Evolutionary conservation across 768 basidiomycete species (phyloP), one percentile per base, ranked within the genome.

Genomic region (Tulasnella sp.): DNA sequence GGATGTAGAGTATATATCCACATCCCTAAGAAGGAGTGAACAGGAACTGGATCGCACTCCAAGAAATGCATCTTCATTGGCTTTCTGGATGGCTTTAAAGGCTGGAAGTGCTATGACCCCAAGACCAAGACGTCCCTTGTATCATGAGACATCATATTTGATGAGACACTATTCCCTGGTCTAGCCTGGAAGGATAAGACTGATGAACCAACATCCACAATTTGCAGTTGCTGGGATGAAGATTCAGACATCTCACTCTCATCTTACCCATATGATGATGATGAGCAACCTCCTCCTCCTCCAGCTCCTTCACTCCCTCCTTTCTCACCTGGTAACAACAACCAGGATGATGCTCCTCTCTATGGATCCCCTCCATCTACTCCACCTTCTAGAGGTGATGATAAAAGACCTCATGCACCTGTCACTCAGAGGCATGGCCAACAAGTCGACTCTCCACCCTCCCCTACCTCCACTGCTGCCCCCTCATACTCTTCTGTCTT

Each of bases 1-100:
- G 71, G 74, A 1, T 73, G 71, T 49, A 62, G 61, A 45, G 70
- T 70, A 15, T 74, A 72, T 65, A 72, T 71, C 23, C 66, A 65
- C 51, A 62, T 72, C 3, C 67, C 66, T 48, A 69, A 68, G 52
- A 66, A 74, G 45, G 59, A 41, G 37, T 45, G 62, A 27, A 49
- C 21, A 27, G 27, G 27, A 17, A 8, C 31, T 5, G 46, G 17
- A 1, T 27, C 29, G 2, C 46, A 49, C 8, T 23, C 46, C 4
- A 4, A 8, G 31, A 17, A 17, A 5, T 23, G 23, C 11, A 49
- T 49, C 21, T 27, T 49, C 19, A 49, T 52, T 40, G 50, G 50
- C 4, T 52, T 36, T 27, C 5, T 39, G 12, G 6, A 34, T 4
- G 50, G 37, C 6, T 1, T 3, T 7, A 52, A 52, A 39, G 50